Evolutionary conservation across 805 yeast genomes (phyloP), one percentile per base, ranked within the genome.

Genomic region (Nakazawaea molendinolei): DNA sequence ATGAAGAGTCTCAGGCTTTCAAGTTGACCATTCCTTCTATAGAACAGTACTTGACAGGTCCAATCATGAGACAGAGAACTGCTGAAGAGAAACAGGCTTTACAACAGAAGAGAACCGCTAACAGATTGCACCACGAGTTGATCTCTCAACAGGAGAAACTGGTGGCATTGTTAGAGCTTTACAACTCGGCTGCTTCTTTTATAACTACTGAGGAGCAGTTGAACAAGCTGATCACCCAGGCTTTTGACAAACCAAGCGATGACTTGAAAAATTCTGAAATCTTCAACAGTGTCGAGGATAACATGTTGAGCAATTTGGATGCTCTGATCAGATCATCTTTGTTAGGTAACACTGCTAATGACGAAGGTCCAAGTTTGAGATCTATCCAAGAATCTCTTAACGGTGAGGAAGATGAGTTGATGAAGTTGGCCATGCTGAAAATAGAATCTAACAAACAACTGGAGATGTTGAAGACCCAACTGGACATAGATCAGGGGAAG

Each of bases 1-100:
- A 68, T 36, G 69, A 67, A 44, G 56, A 56, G 38, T 57, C 71
- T 5, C 67, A 64, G 34, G 79, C 86, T 17, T 67, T 75, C 33
- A 63, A 66, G 48, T 69, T 80, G 50, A 85, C 95, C 1, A 64
- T 86, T 34, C 96, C 96, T 31, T 82, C 95, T 2, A 65, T 87
- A 39, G 86, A 81, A 48, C 67, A 71, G 25, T 67, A 76, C 44
- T 57, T 85, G 42, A 56, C 69, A 16, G 85, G 84, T 3, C 84
- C 90, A 12, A 60, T 86, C 42, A 73, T 89, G 67, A 71, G 82
- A 51, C 72, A 61, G 31, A 71, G 95, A 56, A 81, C 94, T 0
- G 65, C 61, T 17, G 92, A 79, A 49, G 95, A 89, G 58, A 55
- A 60, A 34, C 71, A 67, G 36, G 49, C 71, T 20, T 60, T 85